Evolutionary conservation across 352 stramenopile species (phyloP).

Genomic region (Pythium guiyangense): DNA sequence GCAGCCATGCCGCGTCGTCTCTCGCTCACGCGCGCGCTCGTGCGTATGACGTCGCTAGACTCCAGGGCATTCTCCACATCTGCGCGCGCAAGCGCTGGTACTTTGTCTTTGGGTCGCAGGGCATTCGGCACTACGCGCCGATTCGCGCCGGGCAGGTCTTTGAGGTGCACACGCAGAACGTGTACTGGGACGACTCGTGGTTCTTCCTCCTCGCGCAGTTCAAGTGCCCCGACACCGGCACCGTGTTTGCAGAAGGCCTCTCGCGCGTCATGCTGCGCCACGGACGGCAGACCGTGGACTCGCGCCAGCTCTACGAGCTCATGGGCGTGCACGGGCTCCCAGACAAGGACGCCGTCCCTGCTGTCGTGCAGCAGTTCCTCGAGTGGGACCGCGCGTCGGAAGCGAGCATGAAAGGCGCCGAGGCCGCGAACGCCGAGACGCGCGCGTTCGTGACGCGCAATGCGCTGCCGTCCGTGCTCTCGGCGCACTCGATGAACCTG

Average conservation of each 20-base stretch:
- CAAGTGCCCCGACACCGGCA: slow-evolving; percentile 53
- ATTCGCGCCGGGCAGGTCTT: slow-evolving; percentile 49
- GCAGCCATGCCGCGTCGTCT: too few relatives aligned
- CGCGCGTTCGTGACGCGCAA: slow-evolving; percentile 18
- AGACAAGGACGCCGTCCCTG: slow-evolving; percentile 39
- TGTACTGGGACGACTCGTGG: slow-evolving; percentile 74
- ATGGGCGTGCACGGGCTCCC: slow-evolving; percentile 45
- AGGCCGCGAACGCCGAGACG: slow-evolving; percentile 22
- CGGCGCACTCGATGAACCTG: slow-evolving; percentile 68
- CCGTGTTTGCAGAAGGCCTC: slow-evolving; percentile 59
- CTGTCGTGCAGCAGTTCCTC: slow-evolving; percentile 44
- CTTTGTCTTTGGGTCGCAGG: slow-evolving; percentile 70
- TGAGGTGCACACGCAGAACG: slow-evolving; percentile 63
- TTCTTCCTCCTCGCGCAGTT: slow-evolving; percentile 66
- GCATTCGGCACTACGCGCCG: slow-evolving; percentile 52
- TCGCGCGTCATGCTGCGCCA: slow-evolving; percentile 58
- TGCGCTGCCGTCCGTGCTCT: slow-evolving; percentile 31
- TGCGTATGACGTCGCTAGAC: slow-evolving; percentile 9
- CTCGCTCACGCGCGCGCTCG: too few relatives aligned
- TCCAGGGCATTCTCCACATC: slow-evolving; percentile 51
- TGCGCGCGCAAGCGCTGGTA: slow-evolving; percentile 55
- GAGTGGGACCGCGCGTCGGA: slow-evolving; percentile 50
- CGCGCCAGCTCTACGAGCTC: slow-evolving; percentile 42
- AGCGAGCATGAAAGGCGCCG: slow-evolving; percentile 48
- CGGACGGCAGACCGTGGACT: slow-evolving; percentile 43